Evolutionary conservation across 2,329 filamentous ascomycete genomes (phyloP).

Genomic region (Cucurbitaria berberidis): DNA sequence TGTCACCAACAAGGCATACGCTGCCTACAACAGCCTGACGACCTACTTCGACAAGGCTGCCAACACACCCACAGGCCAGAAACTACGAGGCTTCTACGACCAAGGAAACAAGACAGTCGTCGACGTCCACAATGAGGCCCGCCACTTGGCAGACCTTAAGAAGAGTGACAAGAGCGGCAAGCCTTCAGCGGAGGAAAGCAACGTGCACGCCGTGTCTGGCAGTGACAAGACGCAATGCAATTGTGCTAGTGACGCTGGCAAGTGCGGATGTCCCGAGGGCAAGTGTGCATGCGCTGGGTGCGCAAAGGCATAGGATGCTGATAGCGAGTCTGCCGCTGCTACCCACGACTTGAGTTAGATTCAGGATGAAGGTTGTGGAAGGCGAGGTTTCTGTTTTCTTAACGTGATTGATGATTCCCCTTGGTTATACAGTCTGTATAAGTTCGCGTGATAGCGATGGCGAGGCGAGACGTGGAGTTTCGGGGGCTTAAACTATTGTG

Average conservation of each 20-base stretch:
- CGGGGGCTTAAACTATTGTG: background rate
- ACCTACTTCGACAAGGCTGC: constrained; percentile 96
- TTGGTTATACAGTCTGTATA: constrained; percentile 17
- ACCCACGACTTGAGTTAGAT: constrained; percentile 6
- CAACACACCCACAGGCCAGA: constrained; percentile 85
- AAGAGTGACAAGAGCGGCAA: constrained; percentile 44
- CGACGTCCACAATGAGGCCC: constrained; percentile 91
- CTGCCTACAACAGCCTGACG: constrained; percentile 70
- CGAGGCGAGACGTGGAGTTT: constrained; percentile 12
- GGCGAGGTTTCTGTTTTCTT: constrained; percentile 1
- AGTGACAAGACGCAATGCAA: constrained; percentile 57
- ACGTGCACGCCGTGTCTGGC: constrained; percentile 48
- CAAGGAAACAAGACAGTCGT: constrained; percentile 85
- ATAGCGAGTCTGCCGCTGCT: constrained; percentile 17
- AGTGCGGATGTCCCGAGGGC: constrained; percentile 55
- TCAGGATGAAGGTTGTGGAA: background rate
- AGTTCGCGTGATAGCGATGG: constrained; percentile 10
- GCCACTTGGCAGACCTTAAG: constrained; percentile 88
- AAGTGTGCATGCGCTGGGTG: constrained; percentile 57
- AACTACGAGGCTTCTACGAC: constrained; percentile 85
- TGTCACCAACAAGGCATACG: constrained; percentile 74
- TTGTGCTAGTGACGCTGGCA: constrained; percentile 51
- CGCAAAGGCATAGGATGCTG: constrained; percentile 45
- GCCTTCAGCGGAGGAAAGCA: constrained; percentile 45
- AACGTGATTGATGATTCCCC: constrained; percentile 17